Evolutionary conservation across 352 stramenopile species (phyloP), one percentile per base, ranked within the genome.

Genomic region (Achlya hypogyna): DNA sequence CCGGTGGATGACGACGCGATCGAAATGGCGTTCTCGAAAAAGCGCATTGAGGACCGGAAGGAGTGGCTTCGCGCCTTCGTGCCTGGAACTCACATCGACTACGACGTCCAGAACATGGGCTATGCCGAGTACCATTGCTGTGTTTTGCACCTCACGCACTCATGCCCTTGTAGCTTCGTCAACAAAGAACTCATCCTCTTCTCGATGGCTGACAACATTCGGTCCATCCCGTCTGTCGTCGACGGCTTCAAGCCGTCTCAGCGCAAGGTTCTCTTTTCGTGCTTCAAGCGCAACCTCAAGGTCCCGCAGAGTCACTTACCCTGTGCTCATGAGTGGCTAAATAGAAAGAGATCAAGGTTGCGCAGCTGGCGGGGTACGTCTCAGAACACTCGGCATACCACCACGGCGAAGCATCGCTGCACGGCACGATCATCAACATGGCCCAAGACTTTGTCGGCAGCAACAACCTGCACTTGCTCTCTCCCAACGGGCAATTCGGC

Each of bases 181-280:
- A 98, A 99, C 83, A 98, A 98, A 72, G 97, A 99, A 70, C 82
- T 99, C 34, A 98, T 99, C 72, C 82, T 98, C 69, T 99, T 98
- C 75, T 98, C 92, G 10, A 97, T 97, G 82, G 96, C 96, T 5
- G 96, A 99, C 73, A 99, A 99, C 65, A 83, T 98, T 51, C 88
- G 97, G 54, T 98, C 91, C 16, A 95, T 99, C 71, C 96, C 96
- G 8, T 96, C 76, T 71, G 77, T 98, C 4, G 81, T 99, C 8
- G 97, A 99, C 78, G 97, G 97, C 20, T 91, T 99, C 65, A 99
- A 99, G 76, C 97, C 97, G n/a, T 98, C 91, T 32, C 97, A 99
- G 71, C 86, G 97, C 5, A 99, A 99, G 73, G 96, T 99, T 9
- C 74, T 99, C 12, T 98, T 97, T 74, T 90, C 88, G 56, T 98